Percentiles rank a stretch among this genome's conserved stretches.
phyloP scores from a whole-genome alignment of 176 grass and related monocot species.

The Aegilops tauschii region DNA sequence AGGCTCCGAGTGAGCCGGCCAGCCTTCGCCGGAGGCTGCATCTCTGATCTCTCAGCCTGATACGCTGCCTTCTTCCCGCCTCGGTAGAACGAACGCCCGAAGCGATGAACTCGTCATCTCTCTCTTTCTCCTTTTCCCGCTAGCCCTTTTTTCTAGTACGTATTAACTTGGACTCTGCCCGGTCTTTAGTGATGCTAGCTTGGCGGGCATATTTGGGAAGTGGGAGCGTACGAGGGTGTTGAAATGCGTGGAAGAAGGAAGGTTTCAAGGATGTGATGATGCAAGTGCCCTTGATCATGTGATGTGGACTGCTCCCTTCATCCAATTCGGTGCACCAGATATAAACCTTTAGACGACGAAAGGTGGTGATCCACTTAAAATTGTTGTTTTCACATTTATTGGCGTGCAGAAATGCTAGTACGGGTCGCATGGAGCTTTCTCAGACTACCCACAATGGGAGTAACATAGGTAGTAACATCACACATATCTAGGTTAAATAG shows the following conservation, averaged over 20 bases:
- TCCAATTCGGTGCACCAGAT: not conserved
- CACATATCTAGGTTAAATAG: no score
- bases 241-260: not conserved
- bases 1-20: constrained; percentile 27
- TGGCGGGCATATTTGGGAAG: no score
- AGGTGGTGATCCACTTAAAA: not conserved
- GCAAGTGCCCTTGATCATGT: not conserved
- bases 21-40: constrained; percentile 19
- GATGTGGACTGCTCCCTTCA: constrained; percentile 13
- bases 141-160: no score
- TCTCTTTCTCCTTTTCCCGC: not conserved
- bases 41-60: constrained; percentile 13
- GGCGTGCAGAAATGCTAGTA: constrained; percentile 4
- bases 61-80: not conserved
- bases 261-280: not conserved
- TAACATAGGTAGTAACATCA: no score
- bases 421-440: not conserved
- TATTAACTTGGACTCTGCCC: not conserved
- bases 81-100: not conserved
- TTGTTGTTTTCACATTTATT: constrained; percentile 19
- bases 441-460: no score
- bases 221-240: no score
- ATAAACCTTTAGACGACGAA: not conserved
- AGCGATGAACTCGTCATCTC: not conserved
- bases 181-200: not conserved